Conservation (phyloP, 2,329 filamentous ascomycete species). For the Colletotrichum lupini region DNA sequence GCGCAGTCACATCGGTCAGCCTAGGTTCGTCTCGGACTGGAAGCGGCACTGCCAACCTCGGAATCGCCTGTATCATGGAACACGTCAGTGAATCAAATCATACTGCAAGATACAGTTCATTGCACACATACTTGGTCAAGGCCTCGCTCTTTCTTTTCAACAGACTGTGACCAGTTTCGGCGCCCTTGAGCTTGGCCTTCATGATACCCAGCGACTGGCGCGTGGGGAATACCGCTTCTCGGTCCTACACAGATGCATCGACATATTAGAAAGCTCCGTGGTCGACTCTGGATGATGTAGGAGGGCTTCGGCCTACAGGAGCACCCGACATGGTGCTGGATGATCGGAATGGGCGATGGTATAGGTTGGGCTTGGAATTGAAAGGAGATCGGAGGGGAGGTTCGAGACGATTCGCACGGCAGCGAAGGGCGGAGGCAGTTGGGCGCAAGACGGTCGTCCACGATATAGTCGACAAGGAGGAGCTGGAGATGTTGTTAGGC, state of each 20-base stretch:
- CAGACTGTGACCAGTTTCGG: constrained; percentile 90
- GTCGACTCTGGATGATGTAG: neutral
- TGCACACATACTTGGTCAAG: constrained; percentile 82
- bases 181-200: constrained; percentile 97
- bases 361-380: neutral
- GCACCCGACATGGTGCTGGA: constrained; percentile 50
- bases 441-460: neutral
- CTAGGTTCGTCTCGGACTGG: neutral
- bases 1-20: constrained; percentile 1
- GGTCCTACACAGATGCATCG: constrained; percentile 67
- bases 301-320: constrained; percentile 45
- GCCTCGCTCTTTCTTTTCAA: constrained; percentile 98
- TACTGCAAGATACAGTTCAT: neutral
- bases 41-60: constrained; percentile 69
- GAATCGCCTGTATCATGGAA: constrained; percentile 74
- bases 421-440: neutral
- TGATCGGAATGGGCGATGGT: neutral
- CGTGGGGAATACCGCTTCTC: constrained; percentile 97
- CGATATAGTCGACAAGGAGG: neutral
- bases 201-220: constrained; percentile 96
- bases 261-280: constrained; percentile 4
- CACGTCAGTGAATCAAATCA: neutral
- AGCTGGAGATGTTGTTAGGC: constrained; percentile 4
- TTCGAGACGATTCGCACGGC: neutral
- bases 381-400: neutral